Evolutionary conservation across 345 rosid species (phyloP).

Genomic region (Brassica incana): DNA sequence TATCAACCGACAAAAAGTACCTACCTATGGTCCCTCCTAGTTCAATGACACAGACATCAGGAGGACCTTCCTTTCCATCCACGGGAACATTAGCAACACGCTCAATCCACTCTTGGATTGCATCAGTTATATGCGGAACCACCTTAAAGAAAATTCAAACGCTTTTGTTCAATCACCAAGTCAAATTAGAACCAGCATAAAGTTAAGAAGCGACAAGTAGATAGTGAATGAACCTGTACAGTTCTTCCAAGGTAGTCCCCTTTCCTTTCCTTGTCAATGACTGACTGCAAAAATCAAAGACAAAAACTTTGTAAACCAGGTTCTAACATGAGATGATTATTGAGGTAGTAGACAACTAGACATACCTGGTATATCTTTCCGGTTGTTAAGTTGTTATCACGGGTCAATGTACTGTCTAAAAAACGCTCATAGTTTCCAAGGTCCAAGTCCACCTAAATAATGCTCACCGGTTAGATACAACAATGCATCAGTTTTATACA

Average conservation of each 20-base stretch:
- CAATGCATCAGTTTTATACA: neutral
- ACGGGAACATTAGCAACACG: conserved; percentile 82
- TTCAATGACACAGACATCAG: conserved; percentile 98
- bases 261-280: conserved; percentile 81
- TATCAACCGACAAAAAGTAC: neutral
- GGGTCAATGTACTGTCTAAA: conserved; percentile 65
- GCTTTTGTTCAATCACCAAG: conserved; percentile 15
- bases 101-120: conserved; percentile 96
- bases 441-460: conserved; percentile 71
- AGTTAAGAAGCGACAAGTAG: neutral
- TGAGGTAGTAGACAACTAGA: conserved; percentile 2
- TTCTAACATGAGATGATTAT: conserved; percentile 2
- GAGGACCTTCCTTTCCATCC: conserved; percentile 80
- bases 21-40: conserved; percentile 96
- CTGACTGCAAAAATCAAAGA: conserved; percentile 51
- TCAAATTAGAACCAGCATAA: neutral
- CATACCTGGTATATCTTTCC: conserved; percentile 84
- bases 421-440: conserved; percentile 87
- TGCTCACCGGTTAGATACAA: conserved; percentile 1
- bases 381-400: conserved; percentile 80
- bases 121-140: conserved; percentile 96
- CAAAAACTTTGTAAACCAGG: neutral
- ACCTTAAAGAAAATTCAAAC: conserved; percentile 45
- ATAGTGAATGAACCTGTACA: conserved; percentile 64
- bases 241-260: conserved; percentile 99